These are phyloP conservation scores for Fusarium protoensiforme DNA, from an alignment of 2,329 filamentous ascomycete species.

Conservation along the genomic window DNA sequence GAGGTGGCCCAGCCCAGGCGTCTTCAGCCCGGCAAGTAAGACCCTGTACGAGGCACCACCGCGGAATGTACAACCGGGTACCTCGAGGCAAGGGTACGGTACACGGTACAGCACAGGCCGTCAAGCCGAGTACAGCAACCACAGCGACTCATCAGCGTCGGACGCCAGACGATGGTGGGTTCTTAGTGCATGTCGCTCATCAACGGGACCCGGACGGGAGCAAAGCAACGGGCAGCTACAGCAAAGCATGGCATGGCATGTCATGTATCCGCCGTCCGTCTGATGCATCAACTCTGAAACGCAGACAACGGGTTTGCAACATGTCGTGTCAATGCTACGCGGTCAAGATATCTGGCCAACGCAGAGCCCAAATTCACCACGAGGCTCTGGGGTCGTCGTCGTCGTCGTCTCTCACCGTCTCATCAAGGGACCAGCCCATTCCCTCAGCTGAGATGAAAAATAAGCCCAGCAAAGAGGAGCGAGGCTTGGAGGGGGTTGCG, in stretches of 20 bases:
- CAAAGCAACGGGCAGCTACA: background rate
- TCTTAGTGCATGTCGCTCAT: background rate
- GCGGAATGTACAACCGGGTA: slow-evolving; percentile 14
- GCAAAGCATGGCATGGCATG: background rate
- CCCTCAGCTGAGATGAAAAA: background rate
- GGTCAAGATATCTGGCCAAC: background rate
- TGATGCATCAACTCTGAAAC: background rate
- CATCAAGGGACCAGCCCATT: background rate
- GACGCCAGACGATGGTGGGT: background rate
- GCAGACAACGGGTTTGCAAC: background rate
- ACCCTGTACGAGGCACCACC: slow-evolving; percentile 7
- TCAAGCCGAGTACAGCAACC: slow-evolving; percentile 8
- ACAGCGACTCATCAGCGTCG: background rate
- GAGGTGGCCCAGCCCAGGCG: slow-evolving; percentile 4
- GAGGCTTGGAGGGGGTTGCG: background rate
- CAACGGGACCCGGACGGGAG: too few relatives aligned
- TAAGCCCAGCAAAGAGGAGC: background rate
- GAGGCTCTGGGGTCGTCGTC: background rate
- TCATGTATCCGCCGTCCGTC: background rate
- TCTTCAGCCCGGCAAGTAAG: slow-evolving; percentile 27
- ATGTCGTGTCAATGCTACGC: background rate
- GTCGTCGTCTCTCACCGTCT: background rate
- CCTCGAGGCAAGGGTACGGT: slow-evolving; percentile 8
- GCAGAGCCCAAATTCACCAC: background rate
- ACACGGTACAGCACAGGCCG: background rate